Evolutionary conservation across 2,329 filamentous ascomycete genomes (phyloP).

Genomic region (Microascus cirrosus): DNA sequence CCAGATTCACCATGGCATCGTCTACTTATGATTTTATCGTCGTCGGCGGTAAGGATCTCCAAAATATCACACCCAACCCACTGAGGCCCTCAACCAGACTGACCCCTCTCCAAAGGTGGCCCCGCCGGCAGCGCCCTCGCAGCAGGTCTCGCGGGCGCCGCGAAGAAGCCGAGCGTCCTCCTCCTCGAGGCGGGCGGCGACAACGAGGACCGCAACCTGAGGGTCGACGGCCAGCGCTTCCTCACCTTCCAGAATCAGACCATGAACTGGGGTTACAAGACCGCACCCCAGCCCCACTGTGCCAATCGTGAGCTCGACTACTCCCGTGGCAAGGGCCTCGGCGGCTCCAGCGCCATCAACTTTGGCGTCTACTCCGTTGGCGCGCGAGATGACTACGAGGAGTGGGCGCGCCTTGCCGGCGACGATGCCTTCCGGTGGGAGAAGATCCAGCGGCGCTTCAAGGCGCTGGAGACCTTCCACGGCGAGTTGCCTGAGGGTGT

Average conservation of each 20-base stretch:
- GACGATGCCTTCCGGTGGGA: constrained; percentile 47
- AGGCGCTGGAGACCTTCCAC: constrained; percentile 42
- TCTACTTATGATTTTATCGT: constrained; percentile 19
- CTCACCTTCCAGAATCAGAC: constrained; percentile 32
- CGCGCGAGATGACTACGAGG: constrained; percentile 47
- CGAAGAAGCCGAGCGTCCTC: constrained; percentile 32
- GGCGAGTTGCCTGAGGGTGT: constrained; percentile 21
- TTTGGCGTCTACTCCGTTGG: constrained; percentile 44
- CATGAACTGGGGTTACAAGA: constrained; percentile 43
- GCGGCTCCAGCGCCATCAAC: constrained; percentile 42
- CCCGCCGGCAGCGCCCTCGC: constrained; percentile 48
- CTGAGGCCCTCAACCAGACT: not conserved
- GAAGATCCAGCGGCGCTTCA: constrained; percentile 35
- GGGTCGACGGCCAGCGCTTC: constrained; percentile 45
- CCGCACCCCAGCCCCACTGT: constrained; percentile 30
- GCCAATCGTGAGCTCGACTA: constrained; percentile 17
- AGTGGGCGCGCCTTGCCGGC: constrained; percentile 43
- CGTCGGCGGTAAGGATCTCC: constrained; percentile 17
- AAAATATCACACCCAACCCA: not conserved
- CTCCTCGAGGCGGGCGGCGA: constrained; percentile 48
- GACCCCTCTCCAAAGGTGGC: constrained; percentile 30
- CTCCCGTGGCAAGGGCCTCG: constrained; percentile 34
- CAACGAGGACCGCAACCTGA: constrained; percentile 33
- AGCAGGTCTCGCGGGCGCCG: constrained; percentile 32
- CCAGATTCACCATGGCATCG: not conserved